Percentiles rank a stretch among this genome's conserved stretches.
Conservation (phyloP, 345 rosid genomes). For the Populus ilicifolia region DNA sequence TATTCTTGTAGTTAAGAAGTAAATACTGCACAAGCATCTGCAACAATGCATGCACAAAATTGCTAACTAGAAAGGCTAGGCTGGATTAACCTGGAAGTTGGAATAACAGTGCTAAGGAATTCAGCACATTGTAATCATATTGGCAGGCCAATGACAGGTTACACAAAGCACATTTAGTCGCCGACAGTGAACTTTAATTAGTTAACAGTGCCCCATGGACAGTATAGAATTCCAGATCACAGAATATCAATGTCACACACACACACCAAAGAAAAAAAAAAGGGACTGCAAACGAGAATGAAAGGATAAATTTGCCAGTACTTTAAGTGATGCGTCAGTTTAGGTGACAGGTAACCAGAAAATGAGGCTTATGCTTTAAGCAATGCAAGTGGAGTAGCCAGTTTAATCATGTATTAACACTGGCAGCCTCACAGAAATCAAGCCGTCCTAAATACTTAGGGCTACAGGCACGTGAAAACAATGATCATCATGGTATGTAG, state of each 20-base stretch:
- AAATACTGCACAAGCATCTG: not conserved
- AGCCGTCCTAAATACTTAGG: constrained; percentile 24
- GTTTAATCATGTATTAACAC: constrained; percentile 22
- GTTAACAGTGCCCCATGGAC: constrained; percentile 19
- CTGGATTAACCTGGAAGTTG: constrained; percentile 10
- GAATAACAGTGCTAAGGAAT: constrained; percentile 1
- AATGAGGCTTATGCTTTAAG: constrained; percentile 37
- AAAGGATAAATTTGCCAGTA: not conserved
- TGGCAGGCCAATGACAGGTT: constrained; percentile 12
- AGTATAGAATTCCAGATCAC: constrained; percentile 18
- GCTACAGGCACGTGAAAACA: constrained; percentile 29
- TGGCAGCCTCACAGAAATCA: constrained; percentile 27
- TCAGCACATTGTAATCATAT: constrained; percentile 23
- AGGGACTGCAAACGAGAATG: not conserved
- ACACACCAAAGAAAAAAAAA: not conserved
- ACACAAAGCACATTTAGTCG: constrained; percentile 7
- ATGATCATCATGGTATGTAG: constrained; percentile 36
- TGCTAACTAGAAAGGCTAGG: not conserved
- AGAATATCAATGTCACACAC: constrained; percentile 16
- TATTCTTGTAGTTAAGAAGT: not conserved
- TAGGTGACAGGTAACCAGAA: constrained; percentile 26
- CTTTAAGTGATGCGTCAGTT: constrained; percentile 20
- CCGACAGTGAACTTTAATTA: constrained; percentile 28
- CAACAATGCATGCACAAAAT: not conserved
- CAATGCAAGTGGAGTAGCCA: constrained; percentile 13